A percentile compares a stretch with the other conserved stretches of the same genome.
Evolutionary conservation across 306 rosid species (phyloP).

Genomic region (Medicago truncatula): MtrunA17r5.0-ANR NC_053045.1:57354001-57354500

Average conservation of each 20-base stretch:
- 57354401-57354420: too few relatives aligned
- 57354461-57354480: too few relatives aligned
- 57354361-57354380: too few relatives aligned
- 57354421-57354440: too few relatives aligned
- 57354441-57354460: too few relatives aligned
- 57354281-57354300: too few relatives aligned
- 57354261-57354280: constrained; percentile 21
- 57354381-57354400: too few relatives aligned
- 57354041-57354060: constrained; percentile 82
- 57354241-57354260: constrained; percentile 32
- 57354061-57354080: constrained; percentile 80
- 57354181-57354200: constrained; percentile 93
- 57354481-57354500: too few relatives aligned
- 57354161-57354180: constrained; percentile 87
- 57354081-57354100: constrained; percentile 80
- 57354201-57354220: constrained; percentile 92
- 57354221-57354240: constrained; percentile 85
- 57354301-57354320: neutral
- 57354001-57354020: constrained; percentile 85
- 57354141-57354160: constrained; percentile 89
- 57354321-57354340: neutral
- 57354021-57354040: constrained; percentile 82
- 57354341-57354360: too few relatives aligned
- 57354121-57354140: constrained; percentile 88
- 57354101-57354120: constrained; percentile 72